Conservation (phyloP, 2,329 filamentous ascomycete genomes). For the Talaromyces marneffei region DNA sequence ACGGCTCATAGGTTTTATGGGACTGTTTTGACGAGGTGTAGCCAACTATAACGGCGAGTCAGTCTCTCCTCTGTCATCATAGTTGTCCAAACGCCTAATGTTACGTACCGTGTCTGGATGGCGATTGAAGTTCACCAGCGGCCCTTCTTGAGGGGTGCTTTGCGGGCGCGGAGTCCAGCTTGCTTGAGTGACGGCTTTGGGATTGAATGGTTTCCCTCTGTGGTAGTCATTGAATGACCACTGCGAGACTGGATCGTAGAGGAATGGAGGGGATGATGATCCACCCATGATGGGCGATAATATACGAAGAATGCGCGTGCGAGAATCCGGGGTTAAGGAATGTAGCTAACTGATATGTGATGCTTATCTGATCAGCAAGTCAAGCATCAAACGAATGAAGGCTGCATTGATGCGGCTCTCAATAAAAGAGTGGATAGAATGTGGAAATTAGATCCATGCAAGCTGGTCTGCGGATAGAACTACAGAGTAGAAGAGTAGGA, state of each 20-base stretch:
- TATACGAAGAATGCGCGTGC: slow-evolving; percentile 28
- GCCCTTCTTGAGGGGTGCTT: slow-evolving; percentile 64
- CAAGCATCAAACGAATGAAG: slow-evolving; percentile 18
- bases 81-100: background rate
- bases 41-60: slow-evolving; percentile 29
- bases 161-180: slow-evolving; percentile 60
- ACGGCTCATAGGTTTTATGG: slow-evolving; percentile 61
- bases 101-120: slow-evolving; percentile 66
- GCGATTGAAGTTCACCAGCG: slow-evolving; percentile 72
- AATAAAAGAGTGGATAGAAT: background rate
- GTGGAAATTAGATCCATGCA: background rate
- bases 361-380: background rate
- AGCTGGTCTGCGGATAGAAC: slow-evolving; percentile 19
- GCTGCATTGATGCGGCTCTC: slow-evolving; percentile 18
- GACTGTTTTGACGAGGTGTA: slow-evolving; percentile 57
- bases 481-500: slow-evolving; percentile 15
- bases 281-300: slow-evolving; percentile 42
- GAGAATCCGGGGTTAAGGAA: slow-evolving; percentile 17
- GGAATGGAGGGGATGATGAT: slow-evolving; percentile 58
- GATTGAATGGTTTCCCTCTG: slow-evolving; percentile 64
- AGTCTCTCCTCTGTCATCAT: background rate
- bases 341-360: slow-evolving; percentile 1
- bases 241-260: slow-evolving; percentile 58
- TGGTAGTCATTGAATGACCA: slow-evolving; percentile 46
- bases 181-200: slow-evolving; percentile 75